A percentile compares a stretch with the other conserved stretches of the same genome.
phyloP scores from a whole-genome alignment of 2,329 filamentous ascomycete species.

The Epichloe coenophiala region DNA sequence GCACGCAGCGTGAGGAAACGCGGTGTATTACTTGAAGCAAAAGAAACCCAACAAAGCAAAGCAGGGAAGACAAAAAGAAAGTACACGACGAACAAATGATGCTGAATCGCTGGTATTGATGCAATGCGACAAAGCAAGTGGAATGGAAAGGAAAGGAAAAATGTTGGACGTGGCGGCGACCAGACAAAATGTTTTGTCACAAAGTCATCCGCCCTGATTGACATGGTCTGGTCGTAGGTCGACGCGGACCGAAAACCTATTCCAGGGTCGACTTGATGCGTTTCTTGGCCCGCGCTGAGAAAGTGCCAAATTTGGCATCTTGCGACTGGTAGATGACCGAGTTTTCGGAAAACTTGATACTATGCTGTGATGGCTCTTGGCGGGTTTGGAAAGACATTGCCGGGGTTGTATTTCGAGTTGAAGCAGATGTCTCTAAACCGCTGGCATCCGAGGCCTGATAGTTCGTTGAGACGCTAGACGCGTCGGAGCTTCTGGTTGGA shows the following conservation, averaged over 20 bases:
- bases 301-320: neutral
- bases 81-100: constrained; percentile 6
- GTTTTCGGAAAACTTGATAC: neutral
- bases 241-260: constrained; percentile 9
- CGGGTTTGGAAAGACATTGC: neutral
- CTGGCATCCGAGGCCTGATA: neutral
- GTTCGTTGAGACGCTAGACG: neutral
- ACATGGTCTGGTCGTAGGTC: neutral
- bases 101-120: constrained; percentile 6
- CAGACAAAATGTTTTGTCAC: neutral
- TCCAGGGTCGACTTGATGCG: constrained; percentile 7
- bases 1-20: constrained; percentile 8
- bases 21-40: neutral
- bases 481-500: neutral
- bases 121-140: constrained; percentile 6
- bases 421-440: neutral
- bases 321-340: neutral
- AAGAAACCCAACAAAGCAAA: constrained; percentile 1
- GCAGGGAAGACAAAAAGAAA: neutral
- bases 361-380: neutral
- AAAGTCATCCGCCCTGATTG: constrained; percentile 2
- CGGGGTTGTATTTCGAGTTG: neutral
- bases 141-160: neutral
- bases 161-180: too few relatives aligned
- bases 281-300: neutral